Conservation (phyloP, 2,329 filamentous ascomycete genomes). For the Claviceps cyperi region DNA sequence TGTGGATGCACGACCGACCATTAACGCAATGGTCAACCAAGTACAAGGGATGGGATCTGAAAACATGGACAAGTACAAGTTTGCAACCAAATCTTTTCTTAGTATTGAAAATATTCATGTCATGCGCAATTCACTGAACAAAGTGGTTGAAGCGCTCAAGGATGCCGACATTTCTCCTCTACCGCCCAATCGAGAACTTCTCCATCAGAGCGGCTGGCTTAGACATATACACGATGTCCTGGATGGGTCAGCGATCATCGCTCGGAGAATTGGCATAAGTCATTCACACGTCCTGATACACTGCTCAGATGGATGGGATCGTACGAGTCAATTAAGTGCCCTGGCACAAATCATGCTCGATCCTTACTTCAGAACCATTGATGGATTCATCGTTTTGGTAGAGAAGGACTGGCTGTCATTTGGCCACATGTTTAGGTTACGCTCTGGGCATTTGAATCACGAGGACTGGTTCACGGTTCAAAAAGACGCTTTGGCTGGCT, state of each 20-base stretch:
- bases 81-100: constrained; percentile 79
- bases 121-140: constrained; percentile 83
- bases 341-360: constrained; percentile 87
- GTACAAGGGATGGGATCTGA: constrained; percentile 86
- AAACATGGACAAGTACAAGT: constrained; percentile 95
- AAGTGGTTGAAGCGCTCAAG: constrained; percentile 78
- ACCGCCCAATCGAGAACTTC: constrained; percentile 64
- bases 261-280: constrained; percentile 74
- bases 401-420: constrained; percentile 98
- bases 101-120: constrained; percentile 98
- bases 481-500: constrained; percentile 59
- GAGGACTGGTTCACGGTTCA: constrained; percentile 92
- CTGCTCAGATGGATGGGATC: constrained; percentile 97
- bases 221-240: constrained; percentile 77
- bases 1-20: constrained; percentile 82
- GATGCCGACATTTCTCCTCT: constrained; percentile 79
- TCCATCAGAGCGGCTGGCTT: constrained; percentile 79
- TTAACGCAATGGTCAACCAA: constrained; percentile 92
- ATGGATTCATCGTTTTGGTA: constrained; percentile 85
- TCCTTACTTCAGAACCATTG: constrained; percentile 84
- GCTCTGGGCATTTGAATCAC: constrained; percentile 74
- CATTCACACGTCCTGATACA: constrained; percentile 94
- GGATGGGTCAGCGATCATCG: constrained; percentile 72
- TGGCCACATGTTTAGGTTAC: constrained; percentile 91
- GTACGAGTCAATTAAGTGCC: constrained; percentile 86